Evolutionary conservation across 441 rosid genomes (phyloP), one percentile per base, ranked within the genome.

Genomic region (Erodium texanum): DNA sequence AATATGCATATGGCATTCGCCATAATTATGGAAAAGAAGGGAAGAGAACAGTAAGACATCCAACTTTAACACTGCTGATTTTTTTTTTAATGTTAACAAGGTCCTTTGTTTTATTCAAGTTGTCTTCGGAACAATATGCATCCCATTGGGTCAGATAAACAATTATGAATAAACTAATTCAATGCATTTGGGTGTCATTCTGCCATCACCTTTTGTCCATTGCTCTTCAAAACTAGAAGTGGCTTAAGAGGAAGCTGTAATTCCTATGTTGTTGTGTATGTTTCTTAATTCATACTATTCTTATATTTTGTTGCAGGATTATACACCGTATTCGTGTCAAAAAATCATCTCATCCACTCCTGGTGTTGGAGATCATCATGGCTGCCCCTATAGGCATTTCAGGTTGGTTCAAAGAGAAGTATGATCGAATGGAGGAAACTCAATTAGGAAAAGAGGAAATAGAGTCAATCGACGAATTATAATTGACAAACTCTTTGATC

Each of bases 21-120:
- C 98, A 95, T 80, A 89, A 82, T 77, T 90, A 87, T 76, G 99
- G 98, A 78, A 90, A 74, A 81, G 97, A 92, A 80, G 97, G 97
- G 74, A 95, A 92, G 81, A 83, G 96, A 85, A 85, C 90, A 12
- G 98, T 95, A 81, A 84, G 93, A 66, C 65, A 14, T 71, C 68
- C 50, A 63, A 50, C 14, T 36, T 45, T 75, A 41, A 52, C 66
- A 20, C 64, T 56, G 19, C 70, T 56, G 1, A 14, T 7, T 10
- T 50, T 50, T n/a, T n/a, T n/a, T n/a, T n/a, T n/a, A 11, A 59
- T n/a, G 22, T 59, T 23, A 58, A 20, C 27, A 9, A 56, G 27
- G 24, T 20, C 14, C 65, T 62, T 62, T 3, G 24, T 24, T 62
- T 62, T 62, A 62, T 62, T 27, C 65, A 12, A 41, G 48, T 41